phyloP scores from a whole-genome alignment of 1,284 basidiomycete species.

The Ustilago trichophora region DNA sequence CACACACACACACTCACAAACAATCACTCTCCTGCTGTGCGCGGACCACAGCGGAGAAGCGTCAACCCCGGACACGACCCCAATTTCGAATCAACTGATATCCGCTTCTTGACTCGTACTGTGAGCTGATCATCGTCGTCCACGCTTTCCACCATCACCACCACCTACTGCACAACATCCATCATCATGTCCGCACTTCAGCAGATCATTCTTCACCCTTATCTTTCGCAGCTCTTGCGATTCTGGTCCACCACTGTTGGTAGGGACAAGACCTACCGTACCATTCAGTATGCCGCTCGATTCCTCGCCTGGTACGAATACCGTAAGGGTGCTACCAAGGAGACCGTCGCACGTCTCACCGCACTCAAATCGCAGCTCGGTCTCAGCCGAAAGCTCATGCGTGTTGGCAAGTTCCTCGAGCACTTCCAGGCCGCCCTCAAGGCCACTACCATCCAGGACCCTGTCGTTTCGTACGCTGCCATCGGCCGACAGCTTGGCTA shows the following conservation, averaged over 20 bases:
- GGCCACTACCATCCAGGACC: slow-evolving; percentile 73
- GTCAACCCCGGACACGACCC: too few species aligned
- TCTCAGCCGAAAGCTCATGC: slow-evolving; percentile 73
- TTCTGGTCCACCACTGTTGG: slow-evolving; percentile 67
- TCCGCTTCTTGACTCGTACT: too few species aligned
- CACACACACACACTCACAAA: too few species aligned
- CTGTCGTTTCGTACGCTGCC: slow-evolving; percentile 80
- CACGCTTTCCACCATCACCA: too few species aligned
- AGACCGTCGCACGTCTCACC: slow-evolving; percentile 66
- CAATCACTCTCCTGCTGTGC: too few species aligned
- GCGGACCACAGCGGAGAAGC: too few species aligned
- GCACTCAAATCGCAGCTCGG: slow-evolving; percentile 68
- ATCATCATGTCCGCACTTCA: slow-evolving; percentile 63
- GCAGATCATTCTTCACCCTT: slow-evolving; percentile 65
- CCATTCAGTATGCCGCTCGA: slow-evolving; percentile 89
- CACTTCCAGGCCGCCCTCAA: slow-evolving; percentile 91
- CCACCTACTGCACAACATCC: background rate
- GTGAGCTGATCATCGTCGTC: too few species aligned
- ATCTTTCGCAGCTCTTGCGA: slow-evolving; percentile 62
- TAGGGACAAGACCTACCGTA: slow-evolving; percentile 79
- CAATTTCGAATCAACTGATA: too few species aligned
- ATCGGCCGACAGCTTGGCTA: slow-evolving; percentile 88
- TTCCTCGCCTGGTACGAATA: slow-evolving; percentile 81
- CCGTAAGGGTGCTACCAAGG: slow-evolving; percentile 67
- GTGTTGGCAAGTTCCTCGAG: slow-evolving; percentile 91